Conservation (phyloP, 2,329 filamentous ascomycete species). For the Camptophora hylomeconis region DNA sequence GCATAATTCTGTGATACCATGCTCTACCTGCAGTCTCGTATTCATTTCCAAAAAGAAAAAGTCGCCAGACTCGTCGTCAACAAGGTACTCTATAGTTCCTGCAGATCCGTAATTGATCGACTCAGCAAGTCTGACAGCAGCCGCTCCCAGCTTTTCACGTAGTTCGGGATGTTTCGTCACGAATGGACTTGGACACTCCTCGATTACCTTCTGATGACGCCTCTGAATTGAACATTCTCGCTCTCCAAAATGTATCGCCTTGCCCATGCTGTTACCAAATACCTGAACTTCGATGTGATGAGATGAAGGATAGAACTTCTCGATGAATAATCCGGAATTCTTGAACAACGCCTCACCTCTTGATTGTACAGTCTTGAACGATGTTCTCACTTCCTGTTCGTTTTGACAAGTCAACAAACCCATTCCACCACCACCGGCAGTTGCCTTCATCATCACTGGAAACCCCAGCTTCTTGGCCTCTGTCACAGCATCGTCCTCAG, state of each 20-base stretch:
- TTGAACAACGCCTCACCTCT: conserved; percentile 71
- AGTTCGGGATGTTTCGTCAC: conserved; percentile 40
- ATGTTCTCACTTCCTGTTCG: conserved; percentile 55
- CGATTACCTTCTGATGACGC: conserved; percentile 79
- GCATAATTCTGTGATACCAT: conserved; percentile 45
- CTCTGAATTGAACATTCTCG: conserved; percentile 79
- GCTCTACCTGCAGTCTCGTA: conserved; percentile 45
- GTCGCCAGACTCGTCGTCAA: conserved; percentile 66
- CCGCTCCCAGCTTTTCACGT: conserved; percentile 48
- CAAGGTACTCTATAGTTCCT: conserved; percentile 81
- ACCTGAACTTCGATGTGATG: conserved; percentile 85
- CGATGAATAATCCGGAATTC: conserved; percentile 71
- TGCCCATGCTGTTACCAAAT: conserved; percentile 69
- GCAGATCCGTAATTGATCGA: conserved; percentile 62
- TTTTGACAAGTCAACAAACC: conserved; percentile 64
- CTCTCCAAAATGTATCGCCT: conserved; percentile 74
- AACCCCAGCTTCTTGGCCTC: conserved; percentile 35
- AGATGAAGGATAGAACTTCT: conserved; percentile 66
- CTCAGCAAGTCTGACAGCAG: conserved; percentile 55
- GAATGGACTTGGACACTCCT: conserved; percentile 74
- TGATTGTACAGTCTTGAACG: conserved; percentile 59
- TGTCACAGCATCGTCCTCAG: conserved; percentile 33
- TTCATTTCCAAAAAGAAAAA: conserved; percentile 60
- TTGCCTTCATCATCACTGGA: conserved; percentile 60
- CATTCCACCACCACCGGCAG: conserved; percentile 70